Conservation (phyloP, 495 filamentous ascomycete genomes). For the Penicillium goetzii region DNA sequence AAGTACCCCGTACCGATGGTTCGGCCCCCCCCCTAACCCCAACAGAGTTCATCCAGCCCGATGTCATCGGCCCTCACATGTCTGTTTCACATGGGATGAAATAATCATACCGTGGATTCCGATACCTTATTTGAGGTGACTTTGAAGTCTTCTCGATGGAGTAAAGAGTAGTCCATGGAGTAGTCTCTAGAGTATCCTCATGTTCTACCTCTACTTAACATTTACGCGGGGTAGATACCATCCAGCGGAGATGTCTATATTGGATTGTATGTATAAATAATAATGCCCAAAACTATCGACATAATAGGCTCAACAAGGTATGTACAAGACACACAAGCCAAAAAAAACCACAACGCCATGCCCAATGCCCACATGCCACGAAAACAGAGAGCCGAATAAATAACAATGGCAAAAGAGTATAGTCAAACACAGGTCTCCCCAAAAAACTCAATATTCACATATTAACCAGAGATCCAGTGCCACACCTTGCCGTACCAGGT, state of each 20-base stretch:
- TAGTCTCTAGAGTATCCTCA: not conserved
- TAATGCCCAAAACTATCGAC: constrained; percentile 1
- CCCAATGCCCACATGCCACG: constrained; percentile 16
- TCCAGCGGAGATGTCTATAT: not conserved
- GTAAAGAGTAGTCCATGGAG: not conserved
- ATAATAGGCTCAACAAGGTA: not conserved
- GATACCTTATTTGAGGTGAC: not conserved
- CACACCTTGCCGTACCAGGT: constrained; percentile 44
- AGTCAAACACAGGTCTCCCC: not conserved
- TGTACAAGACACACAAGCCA: constrained; percentile 4
- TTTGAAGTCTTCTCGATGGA: not conserved
- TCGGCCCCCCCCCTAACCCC: not conserved
- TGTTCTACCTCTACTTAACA: not conserved
- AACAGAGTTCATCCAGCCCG: constrained; percentile 7
- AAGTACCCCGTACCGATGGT: constrained; percentile 21
- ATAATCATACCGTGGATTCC: not conserved
- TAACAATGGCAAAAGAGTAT: constrained; percentile 6
- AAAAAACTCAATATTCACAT: not conserved
- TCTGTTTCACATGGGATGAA: constrained; percentile 26
- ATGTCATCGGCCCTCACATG: constrained; percentile 28
- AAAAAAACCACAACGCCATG: constrained; percentile 13
- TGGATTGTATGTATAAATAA: not conserved
- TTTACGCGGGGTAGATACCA: not conserved
- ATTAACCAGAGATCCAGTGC: constrained; percentile 30
- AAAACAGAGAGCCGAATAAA: constrained; percentile 22